Evolutionary conservation across 768 basidiomycete species (phyloP).

Genomic region (Collybia mongolica): DNA sequence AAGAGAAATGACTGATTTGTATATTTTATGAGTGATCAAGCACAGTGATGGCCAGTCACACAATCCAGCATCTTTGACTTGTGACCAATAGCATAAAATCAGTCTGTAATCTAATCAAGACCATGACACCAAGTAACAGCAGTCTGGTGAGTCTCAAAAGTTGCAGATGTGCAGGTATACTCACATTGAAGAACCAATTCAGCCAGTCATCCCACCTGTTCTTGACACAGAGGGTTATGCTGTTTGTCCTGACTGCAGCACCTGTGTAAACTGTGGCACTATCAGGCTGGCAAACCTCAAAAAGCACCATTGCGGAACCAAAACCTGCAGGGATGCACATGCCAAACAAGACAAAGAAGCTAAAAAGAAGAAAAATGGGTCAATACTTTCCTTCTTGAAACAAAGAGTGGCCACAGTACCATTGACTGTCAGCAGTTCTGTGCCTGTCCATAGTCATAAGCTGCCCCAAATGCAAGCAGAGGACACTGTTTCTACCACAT

Average conservation of each 20-base stretch:
- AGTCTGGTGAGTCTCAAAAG: no score
- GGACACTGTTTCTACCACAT: background rate
- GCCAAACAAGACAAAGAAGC: constrained; percentile 13
- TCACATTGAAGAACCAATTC: no score
- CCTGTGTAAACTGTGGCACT: constrained; percentile 15
- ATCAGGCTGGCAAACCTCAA: constrained; percentile 16
- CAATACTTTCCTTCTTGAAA: constrained; percentile 9
- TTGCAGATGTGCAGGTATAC: no score
- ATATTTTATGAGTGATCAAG: no score
- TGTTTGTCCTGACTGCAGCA: constrained; percentile 19
- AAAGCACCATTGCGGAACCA: constrained; percentile 12
- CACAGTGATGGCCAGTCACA: no score
- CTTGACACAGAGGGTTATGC: constrained; percentile 13
- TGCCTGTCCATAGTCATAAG: background rate
- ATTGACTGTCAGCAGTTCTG: background rate
- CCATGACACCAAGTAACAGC: no score
- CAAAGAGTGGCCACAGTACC: background rate
- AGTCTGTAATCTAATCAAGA: no score
- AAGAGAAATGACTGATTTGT: no score
- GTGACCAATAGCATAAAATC: no score
- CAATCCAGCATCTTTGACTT: no score
- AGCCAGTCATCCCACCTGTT: constrained; percentile 2
- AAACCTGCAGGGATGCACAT: constrained; percentile 9
- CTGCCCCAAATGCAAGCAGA: background rate
- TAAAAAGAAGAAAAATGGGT: constrained; percentile 8